phyloP scores from a whole-genome alignment of 495 filamentous ascomycete genomes.

The Astrothelium subdiscretum region DNA sequence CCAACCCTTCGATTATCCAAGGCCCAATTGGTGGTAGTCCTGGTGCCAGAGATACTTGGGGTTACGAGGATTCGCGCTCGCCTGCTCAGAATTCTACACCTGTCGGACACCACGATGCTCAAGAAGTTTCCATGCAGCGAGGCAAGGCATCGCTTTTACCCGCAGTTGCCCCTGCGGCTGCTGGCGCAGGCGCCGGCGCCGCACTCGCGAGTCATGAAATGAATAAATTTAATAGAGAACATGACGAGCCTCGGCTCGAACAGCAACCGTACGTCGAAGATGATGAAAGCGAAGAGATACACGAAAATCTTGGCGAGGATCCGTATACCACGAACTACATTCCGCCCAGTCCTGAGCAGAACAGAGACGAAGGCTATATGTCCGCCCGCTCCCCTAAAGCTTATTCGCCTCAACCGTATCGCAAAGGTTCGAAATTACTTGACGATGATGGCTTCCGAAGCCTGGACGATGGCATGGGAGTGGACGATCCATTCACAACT shows the following conservation, averaged over 20 bases:
- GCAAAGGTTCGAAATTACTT: conserved; percentile 47
- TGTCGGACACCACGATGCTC: conserved; percentile 24
- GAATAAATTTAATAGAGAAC: conserved; percentile 36
- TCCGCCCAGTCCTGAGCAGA: conserved; percentile 33
- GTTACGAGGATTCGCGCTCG: conserved; percentile 23
- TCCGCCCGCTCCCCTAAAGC: conserved; percentile 55
- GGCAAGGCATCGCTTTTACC: conserved; percentile 27
- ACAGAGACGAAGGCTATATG: conserved; percentile 83
- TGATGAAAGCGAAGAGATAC: conserved; percentile 39
- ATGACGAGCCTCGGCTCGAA: conserved; percentile 19
- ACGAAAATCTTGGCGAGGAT: conserved; percentile 14
- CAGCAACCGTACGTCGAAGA: conserved; percentile 42
- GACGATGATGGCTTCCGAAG: conserved; percentile 29
- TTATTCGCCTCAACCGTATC: conserved; percentile 16
- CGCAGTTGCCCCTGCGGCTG: conserved; percentile 28
- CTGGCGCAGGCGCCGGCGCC: conserved; percentile 34
- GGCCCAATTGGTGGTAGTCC: conserved; percentile 49
- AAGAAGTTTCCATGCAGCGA: conserved; percentile 15
- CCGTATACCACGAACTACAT: conserved; percentile 16
- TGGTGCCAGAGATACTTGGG: conserved; percentile 14
- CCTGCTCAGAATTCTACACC: conserved; percentile 1
- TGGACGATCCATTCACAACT: conserved; percentile 45
- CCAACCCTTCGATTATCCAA: conserved; percentile 66
- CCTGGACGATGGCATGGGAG: conserved; percentile 49
- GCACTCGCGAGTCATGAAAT: conserved; percentile 21